Base-by-base conservation (phyloP, 192 early-diverging fungal genomes). In the Rhizophagus clarus region DNA sequence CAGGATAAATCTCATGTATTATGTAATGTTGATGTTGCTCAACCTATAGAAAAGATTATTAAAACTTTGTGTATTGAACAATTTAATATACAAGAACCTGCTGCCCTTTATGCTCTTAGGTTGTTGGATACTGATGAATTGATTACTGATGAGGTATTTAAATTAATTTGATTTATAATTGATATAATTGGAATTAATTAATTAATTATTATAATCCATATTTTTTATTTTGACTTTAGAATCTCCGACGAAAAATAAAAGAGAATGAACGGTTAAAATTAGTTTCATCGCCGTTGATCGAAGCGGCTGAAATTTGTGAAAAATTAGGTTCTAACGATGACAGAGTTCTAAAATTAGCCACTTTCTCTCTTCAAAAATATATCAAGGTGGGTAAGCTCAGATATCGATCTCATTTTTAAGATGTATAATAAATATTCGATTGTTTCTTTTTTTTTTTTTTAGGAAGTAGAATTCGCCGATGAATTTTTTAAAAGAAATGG, bases 401-500 rank as follows among this genome's bases (percentile, higher is more conserved):
- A 40, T 40, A 47, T 60, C 17, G 24, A 2, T 73, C 28, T 12
- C 17, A 61, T 9, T 5, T 8, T 40, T 67, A 29, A 37, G 24
- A 17, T 6, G 45, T 29, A 12, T 45, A n/a, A 26, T 66, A 14
- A 32, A 3, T 29, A 29, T 56, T 32, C 37, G 67, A n/a, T 34
- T 66, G 17, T 1, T 29, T 12, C 11, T 12, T 66, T 28, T 1
- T 29, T 12, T 22, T 12, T 34, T 17, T 26, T 32, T 31, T 69
- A 91, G 92, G 92, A 93, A 82, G 80, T 84, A 1, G 90, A 93
- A 63, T 93, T 93, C 83, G 88, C 86, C 2, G 83, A 88, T 45
- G 92, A 90, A 75, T 93, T 93, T 68, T 82, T 92, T 56, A 76
- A 82, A 37, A 69, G 85, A 42, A 88, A 85, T 17, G 92, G 92